Evolutionary conservation across 768 basidiomycete genomes (phyloP).

Genomic region (Naganishia vaughanmartiniae): DNA sequence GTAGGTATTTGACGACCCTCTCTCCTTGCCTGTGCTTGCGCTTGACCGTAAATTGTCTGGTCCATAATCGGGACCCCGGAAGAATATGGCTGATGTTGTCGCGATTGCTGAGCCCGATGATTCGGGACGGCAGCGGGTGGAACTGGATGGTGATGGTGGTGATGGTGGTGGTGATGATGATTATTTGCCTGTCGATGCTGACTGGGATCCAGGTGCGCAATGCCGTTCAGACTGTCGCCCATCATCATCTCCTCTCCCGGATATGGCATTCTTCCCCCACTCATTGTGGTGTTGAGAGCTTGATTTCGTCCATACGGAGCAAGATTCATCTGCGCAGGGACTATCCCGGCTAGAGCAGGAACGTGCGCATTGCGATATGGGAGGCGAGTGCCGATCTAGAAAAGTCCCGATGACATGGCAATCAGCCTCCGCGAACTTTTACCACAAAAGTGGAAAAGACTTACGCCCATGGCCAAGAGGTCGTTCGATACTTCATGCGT

Average conservation of each 20-base stretch:
- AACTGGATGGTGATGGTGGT: constrained; percentile 27
- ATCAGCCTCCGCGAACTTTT: neutral
- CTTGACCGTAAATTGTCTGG: constrained; percentile 22
- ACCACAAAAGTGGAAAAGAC: constrained; percentile 14
- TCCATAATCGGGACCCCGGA: constrained; percentile 22
- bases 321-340: neutral
- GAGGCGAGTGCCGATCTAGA: constrained; percentile 10
- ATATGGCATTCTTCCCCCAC: constrained; percentile 14
- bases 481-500: constrained; percentile 40
- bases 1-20: constrained; percentile 34
- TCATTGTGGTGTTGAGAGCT: constrained; percentile 35
- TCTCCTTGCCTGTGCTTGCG: constrained; percentile 23
- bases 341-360: constrained; percentile 1
- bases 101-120: neutral
- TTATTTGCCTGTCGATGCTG: neutral
- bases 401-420: neutral
- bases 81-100: constrained; percentile 19
- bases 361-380: constrained; percentile 16
- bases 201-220: constrained; percentile 6
- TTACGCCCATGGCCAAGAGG: constrained; percentile 46
- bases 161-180: constrained; percentile 22
- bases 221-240: neutral
- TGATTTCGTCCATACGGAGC: constrained; percentile 15
- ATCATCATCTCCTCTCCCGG: constrained; percentile 1
- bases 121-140: neutral